Evolutionary conservation across 768 basidiomycete genomes (phyloP).

Genomic region (Hysterangium stoloniferum): DNA sequence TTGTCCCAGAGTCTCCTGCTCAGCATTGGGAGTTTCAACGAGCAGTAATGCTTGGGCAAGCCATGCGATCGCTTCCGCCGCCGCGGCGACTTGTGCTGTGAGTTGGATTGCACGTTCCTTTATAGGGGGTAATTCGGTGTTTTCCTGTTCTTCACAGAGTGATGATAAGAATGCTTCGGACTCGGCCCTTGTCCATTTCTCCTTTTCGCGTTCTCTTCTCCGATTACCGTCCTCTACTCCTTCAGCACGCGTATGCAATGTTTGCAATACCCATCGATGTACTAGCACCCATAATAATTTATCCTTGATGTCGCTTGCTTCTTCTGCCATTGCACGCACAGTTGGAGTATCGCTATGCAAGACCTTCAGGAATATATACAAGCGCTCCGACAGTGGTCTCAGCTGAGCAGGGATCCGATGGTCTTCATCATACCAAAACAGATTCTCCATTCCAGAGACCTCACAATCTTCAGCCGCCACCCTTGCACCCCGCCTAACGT

Average conservation of each 20-base stretch:
- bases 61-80: slow-evolving; percentile 51
- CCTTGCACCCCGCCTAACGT: slow-evolving; percentile 62
- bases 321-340: slow-evolving; percentile 39
- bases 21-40: slow-evolving; percentile 26
- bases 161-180: slow-evolving; percentile 50
- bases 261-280: slow-evolving; percentile 53
- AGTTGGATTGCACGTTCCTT: slow-evolving; percentile 40
- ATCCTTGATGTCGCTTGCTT: slow-evolving; percentile 13
- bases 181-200: slow-evolving; percentile 63
- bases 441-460: slow-evolving; percentile 42
- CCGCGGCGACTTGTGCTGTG: slow-evolving; percentile 51
- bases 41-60: slow-evolving; percentile 59
- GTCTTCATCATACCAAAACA: slow-evolving; percentile 22
- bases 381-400: slow-evolving; percentile 40
- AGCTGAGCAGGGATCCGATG: slow-evolving; percentile 39
- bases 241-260: slow-evolving; percentile 40
- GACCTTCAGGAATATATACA: slow-evolving; percentile 47
- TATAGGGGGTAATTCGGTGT: slow-evolving; percentile 19
- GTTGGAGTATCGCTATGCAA: slow-evolving; percentile 45
- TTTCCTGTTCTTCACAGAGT: slow-evolving; percentile 24
- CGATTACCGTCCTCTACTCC: slow-evolving; percentile 38
- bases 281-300: slow-evolving; percentile 43
- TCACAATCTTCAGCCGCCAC: slow-evolving; percentile 50
- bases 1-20: not conserved
- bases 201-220: slow-evolving; percentile 44